These are phyloP conservation scores for Colletotrichum spaethianum DNA, from an alignment of 2,329 filamentous ascomycete species.

Conservation along the genomic window DNA sequence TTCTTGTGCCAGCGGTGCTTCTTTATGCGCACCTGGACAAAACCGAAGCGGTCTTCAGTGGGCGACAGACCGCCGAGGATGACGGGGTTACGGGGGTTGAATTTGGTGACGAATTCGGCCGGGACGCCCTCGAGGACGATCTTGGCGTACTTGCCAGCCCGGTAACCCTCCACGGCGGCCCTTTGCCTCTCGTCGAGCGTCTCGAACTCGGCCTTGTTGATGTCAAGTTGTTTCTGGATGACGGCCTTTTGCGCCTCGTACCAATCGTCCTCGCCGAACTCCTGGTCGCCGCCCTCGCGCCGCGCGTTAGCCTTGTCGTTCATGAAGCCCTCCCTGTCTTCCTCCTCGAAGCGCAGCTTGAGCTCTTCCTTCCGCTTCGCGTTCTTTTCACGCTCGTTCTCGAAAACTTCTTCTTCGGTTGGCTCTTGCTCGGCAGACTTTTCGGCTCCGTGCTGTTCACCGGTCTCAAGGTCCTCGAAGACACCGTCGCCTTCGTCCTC, in stretches of 20 bases:
- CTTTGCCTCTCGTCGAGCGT: slow-evolving; percentile 88
- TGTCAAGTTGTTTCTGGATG: slow-evolving; percentile 95
- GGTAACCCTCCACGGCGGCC: slow-evolving; percentile 88
- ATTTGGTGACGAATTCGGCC: slow-evolving; percentile 88
- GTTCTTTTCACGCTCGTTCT: slow-evolving; percentile 91
- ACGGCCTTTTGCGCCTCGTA: slow-evolving; percentile 96
- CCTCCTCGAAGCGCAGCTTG: slow-evolving; percentile 94
- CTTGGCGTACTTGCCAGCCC: slow-evolving; percentile 92
- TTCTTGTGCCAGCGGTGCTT: slow-evolving; percentile 99
- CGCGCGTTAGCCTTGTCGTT: slow-evolving; percentile 88
- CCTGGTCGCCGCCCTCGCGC: slow-evolving; percentile 78
- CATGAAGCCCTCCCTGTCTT: slow-evolving; percentile 95
- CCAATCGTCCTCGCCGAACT: slow-evolving; percentile 98
- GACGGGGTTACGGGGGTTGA: slow-evolving; percentile 86
- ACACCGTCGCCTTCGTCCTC: slow-evolving; percentile 67
- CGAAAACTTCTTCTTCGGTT: slow-evolving; percentile 69
- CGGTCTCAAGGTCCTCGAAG: slow-evolving; percentile 82
- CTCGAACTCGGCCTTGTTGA: slow-evolving; percentile 96
- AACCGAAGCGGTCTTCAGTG: slow-evolving; percentile 96
- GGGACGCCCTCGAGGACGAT: slow-evolving; percentile 92
- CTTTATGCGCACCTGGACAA: slow-evolving; percentile 96
- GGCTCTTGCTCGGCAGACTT: slow-evolving; percentile 50
- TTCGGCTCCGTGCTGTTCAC: slow-evolving; percentile 68
- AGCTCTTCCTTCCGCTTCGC: slow-evolving; percentile 94
- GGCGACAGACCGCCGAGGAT: slow-evolving; percentile 92